Base-by-base conservation (phyloP, 306 rosid species). In the Medicago arabica region DNA sequence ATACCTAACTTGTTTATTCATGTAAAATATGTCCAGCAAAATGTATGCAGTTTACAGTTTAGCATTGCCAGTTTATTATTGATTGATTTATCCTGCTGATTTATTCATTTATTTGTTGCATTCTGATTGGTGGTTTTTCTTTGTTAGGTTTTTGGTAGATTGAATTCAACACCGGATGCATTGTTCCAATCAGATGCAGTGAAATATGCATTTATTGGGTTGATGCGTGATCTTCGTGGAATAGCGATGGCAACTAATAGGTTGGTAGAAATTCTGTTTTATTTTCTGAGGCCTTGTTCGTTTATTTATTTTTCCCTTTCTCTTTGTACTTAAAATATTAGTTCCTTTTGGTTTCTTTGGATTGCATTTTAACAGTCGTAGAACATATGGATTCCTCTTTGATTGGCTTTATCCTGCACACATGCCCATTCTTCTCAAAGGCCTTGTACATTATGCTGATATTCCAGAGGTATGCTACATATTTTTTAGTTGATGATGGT, bases 341-440 rank as follows among this genome's bases (percentile, higher is more conserved):
- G 17, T 59, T 78, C 54, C 16, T 49, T 39, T 77, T 38, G 19
- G 7, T 60, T 31, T 67, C 49, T 34, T 71, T 77, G 46, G 44
- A 81, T 68, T 77, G n/a, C 21, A 17, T 80, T 69, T 75, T 78
- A 64, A 39, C 95, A 93, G 98, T 80, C 96, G 93, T 59, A 90
- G 95, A 83, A 75, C 95, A 1, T 90, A 83, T 67, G 96, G 95
- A 15, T 83, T 93, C 82, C 91, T 93, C 71, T 93, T 93, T 89
- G 97, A 91, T 89, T 93, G 98, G 98, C 85, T 93, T 49, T 93
- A 93, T 79, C 97, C 98, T 57, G 89, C 90, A 23, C 93, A 78
- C 76, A 84, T 90, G 93, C 89, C 87, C 39, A 87, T 91, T 77
- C 84, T 93, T 82, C 85, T 88, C 87, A 93, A 83, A 84, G 90